Base-by-base conservation (phyloP, 768 basidiomycete genomes). In the Lactifluus subvellereus region DNA sequence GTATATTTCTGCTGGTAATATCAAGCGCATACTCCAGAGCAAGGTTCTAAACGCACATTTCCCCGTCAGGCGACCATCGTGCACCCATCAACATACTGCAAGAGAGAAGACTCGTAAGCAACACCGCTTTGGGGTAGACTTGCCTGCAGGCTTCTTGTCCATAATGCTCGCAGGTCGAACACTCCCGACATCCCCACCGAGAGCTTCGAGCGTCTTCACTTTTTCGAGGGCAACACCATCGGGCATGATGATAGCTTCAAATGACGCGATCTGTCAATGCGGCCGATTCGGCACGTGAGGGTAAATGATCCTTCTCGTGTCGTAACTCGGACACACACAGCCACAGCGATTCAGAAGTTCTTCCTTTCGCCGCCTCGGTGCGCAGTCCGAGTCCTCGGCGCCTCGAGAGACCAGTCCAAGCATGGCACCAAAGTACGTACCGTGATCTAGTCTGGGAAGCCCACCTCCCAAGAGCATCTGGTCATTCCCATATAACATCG, bases 101-200 rank as follows among this genome's bases (percentile, higher is more conserved):
- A 60, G 47, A 22, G 56, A 67, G 59, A 27, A 27, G 42, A 67
- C 27, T 14, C n/a, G 30, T 63, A 43, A 27, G 56, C 4, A 55
- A 7, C 27, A 18, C 33, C 33, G 37, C 10, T 42, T n/a, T 42
- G 27, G 45, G 27, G 68, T 79, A 47, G 55, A 27, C 62, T 59
- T 59, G 87, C 91, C 83, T 97, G 94, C 3, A 27, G 27, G 27
- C 72, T 93, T 94, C 75, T 93, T 92, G 77, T 98, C 96, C 11
- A 99, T 89, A 64, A 98, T 98, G 68, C 94, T 96, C 4, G 92
- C 90, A 4, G 93, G 93, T n/a, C 93, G 81, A 33, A 95, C 93
- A 56, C 89, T 82, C 70, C 92, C 89, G 1, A 98, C 90, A n/a
- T 84, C 78, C 0, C 95, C 95, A 6, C 96, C 96, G 0, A 98